Conservation (phyloP, 2,329 filamentous ascomycete species). For the Rutstroemia sydowiana region DNA sequence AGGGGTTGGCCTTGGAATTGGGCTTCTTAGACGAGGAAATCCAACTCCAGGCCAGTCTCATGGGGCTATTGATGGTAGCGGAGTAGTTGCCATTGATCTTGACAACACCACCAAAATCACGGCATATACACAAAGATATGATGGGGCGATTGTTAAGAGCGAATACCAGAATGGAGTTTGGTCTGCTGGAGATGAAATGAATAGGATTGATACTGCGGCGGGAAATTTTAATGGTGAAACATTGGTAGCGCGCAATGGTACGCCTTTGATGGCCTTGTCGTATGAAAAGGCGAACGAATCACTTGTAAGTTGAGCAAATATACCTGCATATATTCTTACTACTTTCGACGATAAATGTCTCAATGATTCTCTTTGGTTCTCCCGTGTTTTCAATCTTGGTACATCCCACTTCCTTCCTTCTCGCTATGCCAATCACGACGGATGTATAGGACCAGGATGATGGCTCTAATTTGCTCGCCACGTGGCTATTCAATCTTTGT, state of each 20-base stretch:
- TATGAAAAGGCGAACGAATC: background rate
- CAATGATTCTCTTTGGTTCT: background rate
- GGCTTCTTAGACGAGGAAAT: background rate
- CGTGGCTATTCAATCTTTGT: no score
- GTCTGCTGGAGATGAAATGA: background rate
- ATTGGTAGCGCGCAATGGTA: background rate
- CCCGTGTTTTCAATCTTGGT: no score
- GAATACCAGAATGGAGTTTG: background rate
- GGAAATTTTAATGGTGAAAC: background rate
- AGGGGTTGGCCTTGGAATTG: background rate
- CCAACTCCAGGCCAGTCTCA: background rate
- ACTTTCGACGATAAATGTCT: background rate
- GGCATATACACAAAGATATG: background rate
- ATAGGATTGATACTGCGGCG: background rate
- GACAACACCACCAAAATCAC: background rate
- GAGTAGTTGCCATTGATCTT: background rate
- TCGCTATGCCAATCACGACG: no score
- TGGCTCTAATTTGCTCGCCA: no score
- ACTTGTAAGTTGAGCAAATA: background rate
- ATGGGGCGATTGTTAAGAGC: background rate
- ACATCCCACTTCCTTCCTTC: no score
- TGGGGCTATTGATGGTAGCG: background rate
- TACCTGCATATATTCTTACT: background rate
- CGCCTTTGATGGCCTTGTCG: background rate
- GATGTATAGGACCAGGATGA: no score